Conservation (phyloP, 2,329 filamentous ascomycete genomes). For the Nakataea oryzae region DNA sequence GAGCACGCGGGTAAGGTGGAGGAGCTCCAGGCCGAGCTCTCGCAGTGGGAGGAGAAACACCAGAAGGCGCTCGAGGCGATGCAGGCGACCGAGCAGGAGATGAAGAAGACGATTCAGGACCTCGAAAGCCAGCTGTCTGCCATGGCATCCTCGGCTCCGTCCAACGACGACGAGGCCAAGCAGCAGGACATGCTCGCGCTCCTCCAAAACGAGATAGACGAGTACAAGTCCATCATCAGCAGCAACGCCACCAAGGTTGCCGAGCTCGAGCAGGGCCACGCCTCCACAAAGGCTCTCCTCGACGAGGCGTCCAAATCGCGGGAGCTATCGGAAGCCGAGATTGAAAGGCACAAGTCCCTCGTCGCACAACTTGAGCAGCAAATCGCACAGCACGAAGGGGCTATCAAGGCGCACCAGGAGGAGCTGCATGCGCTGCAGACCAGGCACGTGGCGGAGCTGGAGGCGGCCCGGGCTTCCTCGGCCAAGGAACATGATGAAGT, state of each 20-base stretch:
- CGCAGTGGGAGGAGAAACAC: constrained; percentile 68
- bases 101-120: constrained; percentile 61
- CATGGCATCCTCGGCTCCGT: constrained; percentile 21
- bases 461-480: constrained; percentile 33
- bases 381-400: constrained; percentile 47
- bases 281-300: constrained; percentile 54
- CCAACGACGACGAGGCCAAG: constrained; percentile 32
- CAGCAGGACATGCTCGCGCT: constrained; percentile 49
- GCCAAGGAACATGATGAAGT: constrained; percentile 47
- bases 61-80: constrained; percentile 58
- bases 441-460: constrained; percentile 39
- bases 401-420: constrained; percentile 43
- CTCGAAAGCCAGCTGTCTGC: constrained; percentile 56
- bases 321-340: constrained; percentile 24
- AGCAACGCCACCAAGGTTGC: constrained; percentile 59
- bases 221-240: constrained; percentile 66
- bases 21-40: constrained; percentile 61
- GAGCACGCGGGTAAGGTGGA: constrained; percentile 48
- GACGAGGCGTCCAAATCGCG: constrained; percentile 37
- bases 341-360: constrained; percentile 33
- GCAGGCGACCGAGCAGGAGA: constrained; percentile 59
- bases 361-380: constrained; percentile 45
- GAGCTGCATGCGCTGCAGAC: constrained; percentile 36
- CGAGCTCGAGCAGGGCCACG: constrained; percentile 64
- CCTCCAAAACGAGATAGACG: constrained; percentile 66